A percentile compares a stretch with the other conserved stretches of the same genome.
Evolutionary conservation across 2,329 filamentous ascomycete species (phyloP).

Genomic region (Fusarium torulosum): DNA sequence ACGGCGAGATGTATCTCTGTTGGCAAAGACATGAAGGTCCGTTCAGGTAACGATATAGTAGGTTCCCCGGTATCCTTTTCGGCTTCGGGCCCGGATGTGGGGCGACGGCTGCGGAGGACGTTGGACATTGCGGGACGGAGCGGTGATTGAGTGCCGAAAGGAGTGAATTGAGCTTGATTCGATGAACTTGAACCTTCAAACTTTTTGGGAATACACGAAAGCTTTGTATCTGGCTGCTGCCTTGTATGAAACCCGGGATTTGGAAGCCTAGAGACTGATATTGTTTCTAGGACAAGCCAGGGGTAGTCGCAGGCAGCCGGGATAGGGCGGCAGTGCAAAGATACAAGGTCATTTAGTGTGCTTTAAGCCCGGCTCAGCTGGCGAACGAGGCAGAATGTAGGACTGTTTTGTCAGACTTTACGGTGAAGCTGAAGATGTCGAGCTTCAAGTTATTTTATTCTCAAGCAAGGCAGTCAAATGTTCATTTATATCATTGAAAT

Average conservation of each 20-base stretch:
- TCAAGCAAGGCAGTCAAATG: neutral
- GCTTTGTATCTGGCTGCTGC: conserved; percentile 48
- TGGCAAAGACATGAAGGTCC: conserved; percentile 64
- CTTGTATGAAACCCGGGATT: conserved; percentile 35
- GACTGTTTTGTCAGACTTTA: conserved; percentile 1
- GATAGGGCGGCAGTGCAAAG: conserved; percentile 29
- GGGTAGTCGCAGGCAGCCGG: conserved; percentile 36
- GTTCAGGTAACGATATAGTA: neutral
- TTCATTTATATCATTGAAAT: neutral
- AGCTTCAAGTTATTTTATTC: neutral
- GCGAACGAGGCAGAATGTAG: conserved; percentile 3
- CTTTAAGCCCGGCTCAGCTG: conserved; percentile 34
- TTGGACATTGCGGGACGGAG: conserved; percentile 37
- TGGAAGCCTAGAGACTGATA: conserved; percentile 24
- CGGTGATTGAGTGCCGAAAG: neutral
- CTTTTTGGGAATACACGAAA: conserved; percentile 10
- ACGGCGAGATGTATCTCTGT: conserved; percentile 77
- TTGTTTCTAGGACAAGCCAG: conserved; percentile 35
- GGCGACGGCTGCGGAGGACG: conserved; percentile 40
- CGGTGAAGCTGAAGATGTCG: neutral
- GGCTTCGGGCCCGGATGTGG: conserved; percentile 41
- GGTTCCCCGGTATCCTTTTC: conserved; percentile 12
- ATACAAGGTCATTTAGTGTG: conserved; percentile 34
- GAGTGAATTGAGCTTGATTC: neutral
- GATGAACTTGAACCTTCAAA: neutral